These are phyloP conservation scores for Castanea crenata DNA, from an alignment of 306 rosid genomes.

Conservation along the genomic window DNA sequence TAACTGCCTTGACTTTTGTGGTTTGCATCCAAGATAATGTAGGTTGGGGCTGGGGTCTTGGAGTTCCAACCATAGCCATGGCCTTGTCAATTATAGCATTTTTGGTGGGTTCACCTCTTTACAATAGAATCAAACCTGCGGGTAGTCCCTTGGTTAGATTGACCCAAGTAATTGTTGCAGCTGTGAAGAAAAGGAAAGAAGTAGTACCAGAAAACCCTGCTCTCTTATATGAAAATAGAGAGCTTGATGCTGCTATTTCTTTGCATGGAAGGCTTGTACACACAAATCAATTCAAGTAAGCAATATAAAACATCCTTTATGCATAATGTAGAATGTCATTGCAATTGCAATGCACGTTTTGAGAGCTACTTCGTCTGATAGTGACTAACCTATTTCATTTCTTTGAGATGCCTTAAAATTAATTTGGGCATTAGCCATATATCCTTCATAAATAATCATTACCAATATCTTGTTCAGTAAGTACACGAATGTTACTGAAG, in stretches of 20 bases:
- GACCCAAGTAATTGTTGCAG: constrained; percentile 63
- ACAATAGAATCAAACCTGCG: constrained; percentile 45
- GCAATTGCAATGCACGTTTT: not conserved
- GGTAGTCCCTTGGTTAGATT: constrained; percentile 81
- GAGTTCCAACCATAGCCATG: constrained; percentile 70
- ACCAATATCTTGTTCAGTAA: no score
- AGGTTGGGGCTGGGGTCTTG: constrained; percentile 88
- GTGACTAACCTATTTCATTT: no score
- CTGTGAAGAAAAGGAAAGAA: constrained; percentile 49
- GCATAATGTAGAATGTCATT: not conserved
- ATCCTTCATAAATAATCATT: no score
- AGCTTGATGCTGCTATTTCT: constrained; percentile 64
- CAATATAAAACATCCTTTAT: not conserved
- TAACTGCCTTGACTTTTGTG: constrained; percentile 65
- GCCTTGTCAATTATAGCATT: constrained; percentile 59
- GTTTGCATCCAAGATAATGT: constrained; percentile 73
- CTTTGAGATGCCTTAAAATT: no score
- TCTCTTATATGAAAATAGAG: constrained; percentile 45
- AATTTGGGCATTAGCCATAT: no score
- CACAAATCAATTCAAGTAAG: constrained; percentile 60
- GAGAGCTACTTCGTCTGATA: not conserved
- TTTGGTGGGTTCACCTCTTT: constrained; percentile 61
- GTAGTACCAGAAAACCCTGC: constrained; percentile 35
- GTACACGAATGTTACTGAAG: no score
- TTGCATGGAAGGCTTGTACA: constrained; percentile 61